Conservation (phyloP, 2,329 filamentous ascomycete genomes). For the Alternaria arborescens region DNA sequence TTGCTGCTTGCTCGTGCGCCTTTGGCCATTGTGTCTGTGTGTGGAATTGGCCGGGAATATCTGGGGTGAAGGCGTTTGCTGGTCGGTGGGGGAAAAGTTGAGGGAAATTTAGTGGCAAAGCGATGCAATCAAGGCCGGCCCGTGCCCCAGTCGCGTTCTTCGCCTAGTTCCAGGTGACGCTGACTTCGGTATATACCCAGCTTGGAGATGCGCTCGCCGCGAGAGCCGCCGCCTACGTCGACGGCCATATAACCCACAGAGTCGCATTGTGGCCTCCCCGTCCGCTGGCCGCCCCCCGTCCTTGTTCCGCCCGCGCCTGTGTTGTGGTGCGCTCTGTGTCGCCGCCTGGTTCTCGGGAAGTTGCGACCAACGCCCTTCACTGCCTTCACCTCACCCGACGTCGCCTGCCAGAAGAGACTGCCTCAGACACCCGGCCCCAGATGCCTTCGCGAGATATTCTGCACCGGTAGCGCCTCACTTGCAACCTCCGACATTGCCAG, state of each 20-base stretch:
- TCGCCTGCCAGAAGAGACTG: conserved; percentile 10
- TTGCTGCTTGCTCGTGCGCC: conserved; percentile 78
- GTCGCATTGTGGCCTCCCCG: neutral
- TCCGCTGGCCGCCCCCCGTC: neutral
- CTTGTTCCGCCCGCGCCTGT: neutral
- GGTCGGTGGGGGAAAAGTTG: conserved; percentile 19
- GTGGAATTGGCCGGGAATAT: conserved; percentile 5
- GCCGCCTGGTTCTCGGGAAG: conserved; percentile 21
- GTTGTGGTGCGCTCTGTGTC: conserved; percentile 6
- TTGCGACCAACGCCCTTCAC: conserved; percentile 27
- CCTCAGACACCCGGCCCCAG: conserved; percentile 3
- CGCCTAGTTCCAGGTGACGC: conserved; percentile 29
- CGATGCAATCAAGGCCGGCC: conserved; percentile 18
- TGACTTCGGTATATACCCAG: conserved; percentile 29
- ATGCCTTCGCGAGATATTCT: conserved; percentile 22
- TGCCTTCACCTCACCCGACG: conserved; percentile 19
- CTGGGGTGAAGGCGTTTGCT: conserved; percentile 8
- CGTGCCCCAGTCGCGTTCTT: conserved; percentile 31
- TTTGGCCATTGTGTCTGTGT: conserved; percentile 76
- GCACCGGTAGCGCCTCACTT: conserved; percentile 24
- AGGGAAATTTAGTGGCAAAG: conserved; percentile 35
- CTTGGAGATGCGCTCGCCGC: conserved; percentile 32
- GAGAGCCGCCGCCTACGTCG: conserved; percentile 34
- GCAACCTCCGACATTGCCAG: conserved; percentile 9
- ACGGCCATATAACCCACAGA: conserved; percentile 19